These are phyloP conservation scores for Sarcomyxa edulis DNA, from an alignment of 768 basidiomycete species.

Conservation along the genomic window DNA sequence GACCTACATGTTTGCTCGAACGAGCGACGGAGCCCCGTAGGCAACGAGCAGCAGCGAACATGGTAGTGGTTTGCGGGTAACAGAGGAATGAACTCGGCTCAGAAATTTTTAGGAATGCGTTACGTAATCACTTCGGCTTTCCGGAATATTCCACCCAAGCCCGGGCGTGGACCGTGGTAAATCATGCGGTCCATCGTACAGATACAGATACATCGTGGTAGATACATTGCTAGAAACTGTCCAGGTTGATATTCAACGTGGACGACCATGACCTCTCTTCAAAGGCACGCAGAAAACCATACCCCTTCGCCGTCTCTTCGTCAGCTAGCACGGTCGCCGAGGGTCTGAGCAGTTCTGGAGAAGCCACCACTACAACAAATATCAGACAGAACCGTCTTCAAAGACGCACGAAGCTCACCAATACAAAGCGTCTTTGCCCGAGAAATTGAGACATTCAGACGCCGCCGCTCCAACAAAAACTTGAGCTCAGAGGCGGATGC, in stretches of 20 bases:
- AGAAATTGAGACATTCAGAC: slow-evolving; percentile 50
- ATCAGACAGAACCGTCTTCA: too few relatives aligned
- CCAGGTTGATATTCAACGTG: slow-evolving; percentile 29
- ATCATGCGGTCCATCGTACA: too few relatives aligned
- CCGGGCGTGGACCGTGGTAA: too few relatives aligned
- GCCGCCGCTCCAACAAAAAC: slow-evolving; percentile 41
- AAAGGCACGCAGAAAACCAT: slow-evolving; percentile 42
- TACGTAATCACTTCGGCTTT: slow-evolving; percentile 28
- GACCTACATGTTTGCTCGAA: slow-evolving; percentile 57
- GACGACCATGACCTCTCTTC: slow-evolving; percentile 46
- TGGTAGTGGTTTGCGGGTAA: slow-evolving; percentile 46
- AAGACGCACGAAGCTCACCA: too few relatives aligned
- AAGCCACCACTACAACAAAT: slow-evolving; percentile 41
- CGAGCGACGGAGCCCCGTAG: slow-evolving; percentile 54
- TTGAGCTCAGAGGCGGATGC: slow-evolving; percentile 27
- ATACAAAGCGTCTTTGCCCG: slow-evolving; percentile 48
- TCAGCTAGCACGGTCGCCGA: slow-evolving; percentile 37
- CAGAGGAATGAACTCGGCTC: slow-evolving; percentile 27
- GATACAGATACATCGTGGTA: slow-evolving; percentile 8
- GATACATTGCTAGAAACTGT: slow-evolving; percentile 15
- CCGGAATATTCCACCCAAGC: slow-evolving; percentile 39
- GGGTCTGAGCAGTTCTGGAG: slow-evolving; percentile 37
- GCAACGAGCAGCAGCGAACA: slow-evolving; percentile 69
- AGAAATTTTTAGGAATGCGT: slow-evolving; percentile 40
- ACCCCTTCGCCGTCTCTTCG: slow-evolving; percentile 40